Evolutionary conservation across 2,329 filamentous ascomycete genomes (phyloP), one percentile per base, ranked within the genome.

Genomic region (Colletotrichum echinochloae): DNA sequence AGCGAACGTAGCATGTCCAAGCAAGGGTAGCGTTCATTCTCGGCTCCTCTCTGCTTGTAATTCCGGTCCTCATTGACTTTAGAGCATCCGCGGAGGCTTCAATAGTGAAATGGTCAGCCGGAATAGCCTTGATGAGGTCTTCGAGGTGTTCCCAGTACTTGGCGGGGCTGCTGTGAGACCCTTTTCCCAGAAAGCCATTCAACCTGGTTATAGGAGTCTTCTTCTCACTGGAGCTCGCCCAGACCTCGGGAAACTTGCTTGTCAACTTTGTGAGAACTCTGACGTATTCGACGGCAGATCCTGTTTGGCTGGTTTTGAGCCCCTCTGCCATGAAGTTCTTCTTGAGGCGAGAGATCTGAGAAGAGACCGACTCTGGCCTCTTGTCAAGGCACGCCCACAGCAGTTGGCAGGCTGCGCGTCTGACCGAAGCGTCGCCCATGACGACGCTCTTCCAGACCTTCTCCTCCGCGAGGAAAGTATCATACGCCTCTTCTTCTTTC

Each of bases 1-100:
- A 84, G 16, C 90, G 87, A 23, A 95, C 87, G 77, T 97, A 98
- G 18, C 89, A 88, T 35, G 86, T 88, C 90, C 94, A 98, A 9
- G 92, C 93, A 59, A 87, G 83, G 5, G 87, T 83, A 1, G 90
- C 85, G 75, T 94, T 93, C 46, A 86, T 84, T 16, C 89, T 88
- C 1, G 90, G 89, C 76, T 98, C 95, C 44, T 96, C 93, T 73
- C 91, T 90, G 65, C 87, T 89, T 1, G 87, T 86, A 9, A 98
- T 87, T 0, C 95, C 95, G 44, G 86, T 84, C 72, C 91, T 89
- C 49, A 97, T 84, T 5, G 93, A 89, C 12, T 86, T 84, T 6
- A 96, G 80, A 4, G 97, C 83, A 6, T 88, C 84, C 0, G 85
- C 84, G 1, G 89, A 87, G 30, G 88, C 87, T 3, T 90, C 84